These are phyloP conservation scores for Phylloporus arenicola DNA, from an alignment of 768 basidiomycete genomes.

Conservation along the genomic window DNA sequence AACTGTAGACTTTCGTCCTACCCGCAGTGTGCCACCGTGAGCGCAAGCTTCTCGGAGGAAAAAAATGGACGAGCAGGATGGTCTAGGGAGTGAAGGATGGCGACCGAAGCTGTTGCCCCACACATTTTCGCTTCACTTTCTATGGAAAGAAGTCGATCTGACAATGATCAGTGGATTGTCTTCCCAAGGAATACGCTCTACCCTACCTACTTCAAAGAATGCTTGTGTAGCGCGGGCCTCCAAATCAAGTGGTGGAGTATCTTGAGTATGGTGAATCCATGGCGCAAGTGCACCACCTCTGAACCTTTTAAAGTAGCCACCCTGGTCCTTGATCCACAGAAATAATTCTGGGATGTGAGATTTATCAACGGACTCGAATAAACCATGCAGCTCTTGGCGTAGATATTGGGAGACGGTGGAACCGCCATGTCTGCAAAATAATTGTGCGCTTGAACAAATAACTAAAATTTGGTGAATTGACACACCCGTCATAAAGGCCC, in stretches of 20 bases:
- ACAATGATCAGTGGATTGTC: slow-evolving; percentile 5
- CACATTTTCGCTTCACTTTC: slow-evolving; percentile 67
- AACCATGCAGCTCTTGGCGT: slow-evolving; percentile 76
- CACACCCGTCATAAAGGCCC: slow-evolving; percentile 89
- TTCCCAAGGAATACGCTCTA: neutral
- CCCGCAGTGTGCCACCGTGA: slow-evolving; percentile 95
- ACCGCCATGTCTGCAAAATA: slow-evolving; percentile 76
- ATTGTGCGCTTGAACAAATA: slow-evolving; percentile 1
- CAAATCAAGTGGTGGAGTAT: slow-evolving; percentile 50
- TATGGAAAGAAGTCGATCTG: slow-evolving; percentile 67
- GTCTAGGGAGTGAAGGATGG: slow-evolving; percentile 88
- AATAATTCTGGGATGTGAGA: slow-evolving; percentile 68
- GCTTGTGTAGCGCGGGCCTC: slow-evolving; percentile 83
- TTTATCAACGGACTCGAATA: slow-evolving; percentile 77
- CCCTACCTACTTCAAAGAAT: slow-evolving; percentile 69
- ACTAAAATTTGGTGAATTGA: neutral
- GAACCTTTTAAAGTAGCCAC: slow-evolving; percentile 91
- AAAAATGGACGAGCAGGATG: slow-evolving; percentile 78
- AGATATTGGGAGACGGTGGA: slow-evolving; percentile 85
- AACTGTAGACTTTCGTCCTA: slow-evolving; percentile 30
- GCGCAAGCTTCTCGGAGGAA: slow-evolving; percentile 60
- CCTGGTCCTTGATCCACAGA: slow-evolving; percentile 69
- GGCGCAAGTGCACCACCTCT: slow-evolving; percentile 71
- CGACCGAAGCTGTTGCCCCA: slow-evolving; percentile 90
- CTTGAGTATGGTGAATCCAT: slow-evolving; percentile 43